A percentile compares a stretch with the other conserved stretches of the same genome.
Evolutionary conservation across 257 asterid genomes (phyloP).

Genomic region (Avicennia marina): DNA sequence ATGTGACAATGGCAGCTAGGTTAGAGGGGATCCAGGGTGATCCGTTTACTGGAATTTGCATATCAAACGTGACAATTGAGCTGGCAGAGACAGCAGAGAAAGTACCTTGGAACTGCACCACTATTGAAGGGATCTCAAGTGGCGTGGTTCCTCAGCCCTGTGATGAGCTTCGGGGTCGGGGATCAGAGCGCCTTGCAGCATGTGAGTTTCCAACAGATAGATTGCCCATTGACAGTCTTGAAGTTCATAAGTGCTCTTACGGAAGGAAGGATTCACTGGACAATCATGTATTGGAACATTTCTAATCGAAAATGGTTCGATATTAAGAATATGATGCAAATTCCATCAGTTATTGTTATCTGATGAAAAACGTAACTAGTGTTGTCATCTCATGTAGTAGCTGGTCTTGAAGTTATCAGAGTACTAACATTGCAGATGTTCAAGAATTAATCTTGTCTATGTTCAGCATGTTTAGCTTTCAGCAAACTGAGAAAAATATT

Average conservation of each 20-base stretch:
- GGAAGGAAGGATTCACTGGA: constrained; percentile 34
- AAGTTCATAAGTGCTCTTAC: constrained; percentile 50
- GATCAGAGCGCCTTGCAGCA: constrained; percentile 17
- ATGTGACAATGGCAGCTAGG: constrained; percentile 73
- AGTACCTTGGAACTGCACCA: constrained; percentile 79
- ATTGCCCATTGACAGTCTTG: constrained; percentile 48
- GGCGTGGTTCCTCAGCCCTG: constrained; percentile 76
- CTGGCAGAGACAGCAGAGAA: constrained; percentile 61
- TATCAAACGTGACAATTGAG: constrained; percentile 70
- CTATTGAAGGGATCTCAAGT: constrained; percentile 64
- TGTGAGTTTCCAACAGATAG: constrained; percentile 62
- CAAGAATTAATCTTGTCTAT: background rate
- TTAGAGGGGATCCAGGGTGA: constrained; percentile 60
- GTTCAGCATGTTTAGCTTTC: no score
- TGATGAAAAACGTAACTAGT: background rate
- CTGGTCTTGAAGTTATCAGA: background rate
- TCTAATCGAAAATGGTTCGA: constrained; percentile 16
- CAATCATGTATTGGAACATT: constrained; percentile 20
- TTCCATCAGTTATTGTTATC: background rate
- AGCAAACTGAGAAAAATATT: no score
- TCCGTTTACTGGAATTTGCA: constrained; percentile 58
- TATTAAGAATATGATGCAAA: background rate
- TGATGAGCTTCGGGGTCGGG: constrained; percentile 39
- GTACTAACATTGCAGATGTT: constrained; percentile 1
- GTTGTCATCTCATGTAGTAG: background rate